Evolutionary conservation across 2,329 filamentous ascomycete species (phyloP), one percentile per base, ranked within the genome.

Genomic region (Alternaria ethzedia): DNA sequence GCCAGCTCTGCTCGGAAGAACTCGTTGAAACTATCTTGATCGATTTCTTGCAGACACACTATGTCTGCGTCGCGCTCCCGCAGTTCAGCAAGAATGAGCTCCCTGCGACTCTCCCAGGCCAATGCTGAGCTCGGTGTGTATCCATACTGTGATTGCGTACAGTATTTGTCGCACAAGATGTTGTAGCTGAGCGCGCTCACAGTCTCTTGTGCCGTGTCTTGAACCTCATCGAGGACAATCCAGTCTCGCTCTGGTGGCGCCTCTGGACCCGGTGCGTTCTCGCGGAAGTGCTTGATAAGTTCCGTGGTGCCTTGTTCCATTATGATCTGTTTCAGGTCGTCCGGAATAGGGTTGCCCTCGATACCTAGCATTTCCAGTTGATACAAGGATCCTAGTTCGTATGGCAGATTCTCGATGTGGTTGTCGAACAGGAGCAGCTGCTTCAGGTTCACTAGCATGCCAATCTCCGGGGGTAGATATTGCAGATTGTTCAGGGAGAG

Each of bases 391-490:
- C 96, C 96, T 63, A 99, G 83, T 79, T 98, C 94, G 73, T 86
- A 91, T 1, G 96, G 96, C 25, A 99, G 85, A 21, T 88, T 90
- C 65, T 88, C 88, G 58, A 99, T 90, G 66, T 92, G 87, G 80
- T 99, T 99, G 82, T 97, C 94, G 79, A 97, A 97, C 3, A 97
- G 85, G 26, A 94, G 84, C 6, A 99, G 85, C 69, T 92, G 90
- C 81, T 93, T 94, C 59, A 99, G 84, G 71, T 94, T 96, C 26
- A 94, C 96, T 73, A 97, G 93, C 95, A 98, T 99, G 76, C 96
- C 96, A 64, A 99, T 89, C 83, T 99, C 95, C 21, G 92, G 88
- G 1, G 96, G 96, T 5, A 99, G 84, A 68, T 91, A 89, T 9
- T 86, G 87, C 64, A 99, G 86, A 65, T 95, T 88, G 80, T 99